Conservation (phyloP, 2,329 filamentous ascomycete genomes). For the Talaromyces sp. region DNA sequence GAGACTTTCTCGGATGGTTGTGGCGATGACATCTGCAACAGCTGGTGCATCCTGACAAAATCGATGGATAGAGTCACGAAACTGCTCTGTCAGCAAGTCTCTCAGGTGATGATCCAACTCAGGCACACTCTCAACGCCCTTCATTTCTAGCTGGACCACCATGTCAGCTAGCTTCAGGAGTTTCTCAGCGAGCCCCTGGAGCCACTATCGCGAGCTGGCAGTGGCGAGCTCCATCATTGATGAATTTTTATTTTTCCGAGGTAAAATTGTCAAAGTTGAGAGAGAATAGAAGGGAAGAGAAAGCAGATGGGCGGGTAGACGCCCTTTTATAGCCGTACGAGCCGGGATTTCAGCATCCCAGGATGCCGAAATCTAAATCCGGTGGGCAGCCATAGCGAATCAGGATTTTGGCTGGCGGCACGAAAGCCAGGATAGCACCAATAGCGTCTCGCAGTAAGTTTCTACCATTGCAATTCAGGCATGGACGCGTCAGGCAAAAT, state of each 20-base stretch:
- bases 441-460: neutral
- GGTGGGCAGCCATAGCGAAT: neutral
- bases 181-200: neutral
- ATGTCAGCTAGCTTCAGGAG: neutral
- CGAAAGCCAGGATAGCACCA: neutral
- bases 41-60: neutral
- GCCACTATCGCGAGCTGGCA: neutral
- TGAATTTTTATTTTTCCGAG: neutral
- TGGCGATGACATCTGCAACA: neutral
- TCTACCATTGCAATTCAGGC: too few species aligned
- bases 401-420: neutral
- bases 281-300: neutral
- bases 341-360: constrained; percentile 2
- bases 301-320: neutral
- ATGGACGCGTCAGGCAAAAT: too few species aligned
- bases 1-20: neutral
- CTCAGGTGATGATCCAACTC: neutral
- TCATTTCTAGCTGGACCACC: neutral
- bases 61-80: neutral
- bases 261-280: neutral
- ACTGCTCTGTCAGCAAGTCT: neutral
- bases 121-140: neutral
- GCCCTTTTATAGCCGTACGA: neutral
- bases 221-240: neutral
- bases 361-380: constrained; percentile 5